Conservation (phyloP, 495 filamentous ascomycete species). For the Hyaloscypha bicolor region DNA sequence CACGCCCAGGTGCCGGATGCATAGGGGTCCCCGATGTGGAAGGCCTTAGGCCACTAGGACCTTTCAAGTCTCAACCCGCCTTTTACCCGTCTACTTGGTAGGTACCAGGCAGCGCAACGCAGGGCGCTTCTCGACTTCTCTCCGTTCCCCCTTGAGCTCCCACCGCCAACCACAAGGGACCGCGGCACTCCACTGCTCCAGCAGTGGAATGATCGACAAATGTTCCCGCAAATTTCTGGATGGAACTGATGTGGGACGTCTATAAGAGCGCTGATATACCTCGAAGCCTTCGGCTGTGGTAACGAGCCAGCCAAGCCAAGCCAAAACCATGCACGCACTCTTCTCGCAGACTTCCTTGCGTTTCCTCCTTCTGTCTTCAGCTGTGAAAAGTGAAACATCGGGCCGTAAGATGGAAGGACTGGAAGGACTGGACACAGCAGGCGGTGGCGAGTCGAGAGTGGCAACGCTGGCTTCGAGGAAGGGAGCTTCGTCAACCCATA, state of each 20-base stretch:
- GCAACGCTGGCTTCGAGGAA: background rate
- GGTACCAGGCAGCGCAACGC: too few relatives aligned
- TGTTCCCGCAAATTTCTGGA: background rate
- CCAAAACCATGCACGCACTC: background rate
- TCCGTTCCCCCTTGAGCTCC: too few relatives aligned
- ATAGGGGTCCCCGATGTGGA: too few relatives aligned
- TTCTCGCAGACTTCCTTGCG: background rate
- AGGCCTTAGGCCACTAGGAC: too few relatives aligned
- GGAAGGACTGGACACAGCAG: background rate
- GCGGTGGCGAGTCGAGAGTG: background rate
- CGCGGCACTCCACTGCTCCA: background rate
- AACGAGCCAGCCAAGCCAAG: too few relatives aligned
- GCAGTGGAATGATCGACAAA: background rate
- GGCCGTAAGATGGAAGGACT: background rate
- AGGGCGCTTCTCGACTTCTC: too few relatives aligned
- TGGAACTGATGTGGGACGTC: conserved; percentile 6
- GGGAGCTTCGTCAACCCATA: background rate
- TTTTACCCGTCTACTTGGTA: too few relatives aligned
- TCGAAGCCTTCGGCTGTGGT: background rate
- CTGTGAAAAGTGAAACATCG: background rate
- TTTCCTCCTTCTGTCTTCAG: background rate
- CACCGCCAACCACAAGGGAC: too few relatives aligned
- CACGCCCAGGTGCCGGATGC: too few relatives aligned
- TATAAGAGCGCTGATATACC: conserved; percentile 1
- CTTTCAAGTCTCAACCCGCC: too few relatives aligned